Conservation (phyloP, 2,329 filamentous ascomycete species). For the Apiospora kogelbergensis region DNA sequence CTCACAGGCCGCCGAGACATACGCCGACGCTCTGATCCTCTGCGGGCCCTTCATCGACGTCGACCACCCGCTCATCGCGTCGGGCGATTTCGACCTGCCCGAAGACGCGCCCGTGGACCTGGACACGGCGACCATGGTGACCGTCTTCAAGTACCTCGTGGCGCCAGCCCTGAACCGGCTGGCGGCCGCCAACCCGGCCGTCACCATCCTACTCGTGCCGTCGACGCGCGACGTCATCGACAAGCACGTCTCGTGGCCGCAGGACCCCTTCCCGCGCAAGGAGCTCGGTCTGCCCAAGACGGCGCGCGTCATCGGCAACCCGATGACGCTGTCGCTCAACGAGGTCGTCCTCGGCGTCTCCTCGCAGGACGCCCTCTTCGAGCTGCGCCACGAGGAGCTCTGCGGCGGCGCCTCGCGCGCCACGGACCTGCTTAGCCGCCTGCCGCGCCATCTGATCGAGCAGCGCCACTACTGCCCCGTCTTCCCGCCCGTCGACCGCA, state of each 20-base stretch:
- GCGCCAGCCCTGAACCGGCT: conserved; percentile 72
- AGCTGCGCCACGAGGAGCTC: conserved; percentile 74
- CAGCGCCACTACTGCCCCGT: conserved; percentile 90
- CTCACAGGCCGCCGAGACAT: conserved; percentile 69
- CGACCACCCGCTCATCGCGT: conserved; percentile 84
- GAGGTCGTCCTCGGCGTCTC: conserved; percentile 81
- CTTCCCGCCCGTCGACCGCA: conserved; percentile 75
- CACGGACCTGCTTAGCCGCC: conserved; percentile 65
- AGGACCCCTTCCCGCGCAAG: conserved; percentile 60
- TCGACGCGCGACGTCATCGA: conserved; percentile 70
- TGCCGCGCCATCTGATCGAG: conserved; percentile 77
- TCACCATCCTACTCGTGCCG: conserved; percentile 81
- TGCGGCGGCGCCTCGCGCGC: conserved; percentile 54
- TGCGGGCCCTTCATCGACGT: conserved; percentile 87
- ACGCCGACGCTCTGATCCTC: conserved; percentile 77
- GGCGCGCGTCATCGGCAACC: conserved; percentile 80
- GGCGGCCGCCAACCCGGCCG: conserved; percentile 65
- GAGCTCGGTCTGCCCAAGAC: conserved; percentile 79
- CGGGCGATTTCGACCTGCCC: conserved; percentile 76
- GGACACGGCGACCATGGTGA: conserved; percentile 76
- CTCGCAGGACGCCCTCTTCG: conserved; percentile 79
- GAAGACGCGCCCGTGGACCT: conserved; percentile 66
- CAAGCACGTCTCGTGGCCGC: conserved; percentile 68
- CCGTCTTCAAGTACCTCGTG: conserved; percentile 81
- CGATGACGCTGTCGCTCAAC: conserved; percentile 85